Evolutionary conservation across 2,329 filamentous ascomycete species (phyloP).

Genomic region (Fusarium globosum): DNA sequence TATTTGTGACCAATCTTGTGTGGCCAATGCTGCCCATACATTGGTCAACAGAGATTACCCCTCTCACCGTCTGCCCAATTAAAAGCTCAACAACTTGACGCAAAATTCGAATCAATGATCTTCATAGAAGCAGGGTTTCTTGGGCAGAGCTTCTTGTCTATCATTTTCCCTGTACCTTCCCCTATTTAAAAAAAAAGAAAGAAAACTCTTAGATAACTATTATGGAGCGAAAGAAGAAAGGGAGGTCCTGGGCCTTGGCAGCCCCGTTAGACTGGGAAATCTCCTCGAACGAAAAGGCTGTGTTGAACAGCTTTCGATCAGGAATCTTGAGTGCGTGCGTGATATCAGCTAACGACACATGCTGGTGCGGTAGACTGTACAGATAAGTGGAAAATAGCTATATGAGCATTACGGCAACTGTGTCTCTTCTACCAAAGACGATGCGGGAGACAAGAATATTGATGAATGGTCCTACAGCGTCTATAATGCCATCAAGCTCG

Average conservation of each 20-base stretch:
- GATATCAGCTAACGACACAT: slow-evolving; percentile 7
- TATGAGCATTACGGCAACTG: not conserved
- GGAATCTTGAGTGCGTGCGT: slow-evolving; percentile 1
- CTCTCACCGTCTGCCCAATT: not conserved
- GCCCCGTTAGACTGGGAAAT: not conserved
- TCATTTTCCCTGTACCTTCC: too few relatives aligned
- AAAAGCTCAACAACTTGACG: not conserved
- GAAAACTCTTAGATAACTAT: too few relatives aligned
- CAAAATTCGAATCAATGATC: not conserved
- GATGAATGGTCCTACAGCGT: slow-evolving; percentile 10
- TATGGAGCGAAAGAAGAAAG: too few relatives aligned
- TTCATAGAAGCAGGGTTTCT: not conserved
- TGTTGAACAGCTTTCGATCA: not conserved
- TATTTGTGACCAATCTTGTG: not conserved
- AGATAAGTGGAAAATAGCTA: not conserved
- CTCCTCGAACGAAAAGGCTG: not conserved
- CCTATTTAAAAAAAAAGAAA: too few relatives aligned
- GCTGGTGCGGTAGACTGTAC: slow-evolving; percentile 13
- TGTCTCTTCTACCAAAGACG: not conserved
- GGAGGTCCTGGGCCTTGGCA: not conserved
- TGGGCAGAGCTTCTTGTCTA: not conserved
- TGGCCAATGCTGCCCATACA: not conserved
- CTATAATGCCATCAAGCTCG: not conserved
- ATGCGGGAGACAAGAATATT: not conserved
- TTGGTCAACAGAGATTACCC: not conserved